Evolutionary conservation across 345 rosid genomes (phyloP), one percentile per base, ranked within the genome.

Genomic region (Ceriops zippeliana): DNA sequence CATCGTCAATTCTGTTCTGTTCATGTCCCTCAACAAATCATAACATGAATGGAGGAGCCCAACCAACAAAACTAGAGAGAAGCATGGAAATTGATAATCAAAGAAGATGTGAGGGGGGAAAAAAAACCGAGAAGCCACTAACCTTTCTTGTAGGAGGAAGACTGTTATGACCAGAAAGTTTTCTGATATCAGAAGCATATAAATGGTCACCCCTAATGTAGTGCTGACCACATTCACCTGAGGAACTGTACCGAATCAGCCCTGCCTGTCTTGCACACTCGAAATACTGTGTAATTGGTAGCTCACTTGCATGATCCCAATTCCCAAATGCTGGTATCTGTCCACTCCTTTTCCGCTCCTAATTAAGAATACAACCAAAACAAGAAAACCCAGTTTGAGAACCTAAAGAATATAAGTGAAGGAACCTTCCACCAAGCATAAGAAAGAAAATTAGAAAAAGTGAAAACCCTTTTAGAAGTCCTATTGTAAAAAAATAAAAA

Each of bases 201-300:
- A 84, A 71, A 60, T 80, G 81, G 58, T 27, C 19, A 28, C 52
- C 61, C 9, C 52, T 65, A 11, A 57, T 30, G 58, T 46, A 66
- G 6, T 69, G 84, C 54, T 75, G 70, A n/a, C 60, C 84, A 15
- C 85, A 85, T 63, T 86, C 95, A 4, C 95, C 95, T 3, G 91
- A 89, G 42, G 91, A 87, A 53, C 85, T 80, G 75, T 73, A 79
- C 58, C 90, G 86, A 28, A 86, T 70, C 67, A 93, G 74, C 53
- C 98, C 98, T 49, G 98, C 97, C 71, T 91, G 95, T 75, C 96
- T 84, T 61, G 98, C 95, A 63, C 82, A 70, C 78, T 93, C 98
- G 21, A 93, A 93, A 72, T 93, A 93, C 82, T 88, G 97, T 52
- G 98, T 93, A 60, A 93, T 93, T 42, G 98, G 98, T 75, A 89